Evolutionary conservation across 345 rosid species (phyloP), one percentile per base, ranked within the genome.

Genomic region (Noccaea bulbosa): DNA sequence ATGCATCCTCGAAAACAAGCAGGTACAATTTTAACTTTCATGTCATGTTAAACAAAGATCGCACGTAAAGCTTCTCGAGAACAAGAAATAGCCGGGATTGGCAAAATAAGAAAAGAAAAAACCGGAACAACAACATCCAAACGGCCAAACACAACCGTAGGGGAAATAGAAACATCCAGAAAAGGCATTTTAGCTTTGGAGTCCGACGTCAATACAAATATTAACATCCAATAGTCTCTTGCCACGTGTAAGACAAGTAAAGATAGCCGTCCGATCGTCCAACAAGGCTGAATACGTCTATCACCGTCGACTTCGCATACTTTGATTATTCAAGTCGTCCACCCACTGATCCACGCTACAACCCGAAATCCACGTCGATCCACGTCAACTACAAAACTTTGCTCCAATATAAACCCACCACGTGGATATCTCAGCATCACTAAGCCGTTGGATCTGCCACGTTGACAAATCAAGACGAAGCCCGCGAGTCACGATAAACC

Each of bases 331-430:
- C 20, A 67, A 72, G 39, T 54, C 50, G 14, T 41, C 75, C 41
- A 62, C 33, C 62, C 32, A 56, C 15, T 37, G 44, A 48, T 38
- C 39, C 32, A 58, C 52, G 52, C 53, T 9, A 61, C 46, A 62
- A 40, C 68, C 73, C 51, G 57, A 47, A 47, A 43, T 39, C 62
- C 78, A 75, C 65, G 70, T 53, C 65, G 45, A 47, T 68, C 73
- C 78, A 75, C 78, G 79, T 76, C 70, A 62, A 65, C 34, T 39
- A 15, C 38, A 70, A 59, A 38, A 53, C 62, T 40, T 70, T 24
- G 0, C 5, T 14, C 77, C 77, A 71, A 59, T 70, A 44, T 0
- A 39, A 50, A 47, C 35, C 15, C 0, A 8, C 60, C 80, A 64
- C 77, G 76, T 77, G 80, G 49, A 34, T 0, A 0, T 16, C 4